phyloP scores from a whole-genome alignment of 768 basidiomycete genomes.

The Fibroporia radiculosa region DNA sequence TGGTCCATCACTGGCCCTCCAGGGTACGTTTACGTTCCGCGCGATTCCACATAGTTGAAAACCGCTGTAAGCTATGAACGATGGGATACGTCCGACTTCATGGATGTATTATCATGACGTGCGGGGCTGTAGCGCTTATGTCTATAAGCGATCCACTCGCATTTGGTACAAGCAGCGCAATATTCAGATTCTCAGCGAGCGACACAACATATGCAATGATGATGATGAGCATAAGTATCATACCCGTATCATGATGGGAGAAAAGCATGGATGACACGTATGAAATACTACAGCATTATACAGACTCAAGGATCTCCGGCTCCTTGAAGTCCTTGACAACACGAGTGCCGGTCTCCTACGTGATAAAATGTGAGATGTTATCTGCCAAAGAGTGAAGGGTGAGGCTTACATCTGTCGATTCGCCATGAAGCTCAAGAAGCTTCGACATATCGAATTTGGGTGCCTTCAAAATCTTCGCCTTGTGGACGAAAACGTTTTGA shows the following conservation, averaged over 20 bases:
- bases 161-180: too few species aligned
- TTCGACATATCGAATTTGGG: constrained; percentile 96
- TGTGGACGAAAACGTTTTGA: constrained; percentile 98
- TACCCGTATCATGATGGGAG: constrained; percentile 31
- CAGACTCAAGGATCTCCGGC: constrained; percentile 88
- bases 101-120: too few species aligned
- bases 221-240: constrained; percentile 30
- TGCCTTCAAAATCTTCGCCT: constrained; percentile 98
- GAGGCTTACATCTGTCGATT: constrained; percentile 79
- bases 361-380: constrained; percentile 12
- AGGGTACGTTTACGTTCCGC: too few species aligned
- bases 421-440: constrained; percentile 93
- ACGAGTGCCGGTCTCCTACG: constrained; percentile 88
- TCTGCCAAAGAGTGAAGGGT: constrained; percentile 3
- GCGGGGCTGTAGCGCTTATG: too few species aligned
- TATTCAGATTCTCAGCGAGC: not conserved
- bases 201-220: constrained; percentile 2
- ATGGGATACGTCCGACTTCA: too few species aligned
- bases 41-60: too few species aligned
- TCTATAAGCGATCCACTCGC: too few species aligned
- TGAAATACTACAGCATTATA: constrained; percentile 42
- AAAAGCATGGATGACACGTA: constrained; percentile 30
- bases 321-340: constrained; percentile 97
- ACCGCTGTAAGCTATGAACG: too few species aligned
- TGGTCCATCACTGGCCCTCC: too few species aligned